These are phyloP conservation scores for Globisporangium apiculatum DNA, from an alignment of 352 stramenopile genomes.

Conservation along the genomic window DNA sequence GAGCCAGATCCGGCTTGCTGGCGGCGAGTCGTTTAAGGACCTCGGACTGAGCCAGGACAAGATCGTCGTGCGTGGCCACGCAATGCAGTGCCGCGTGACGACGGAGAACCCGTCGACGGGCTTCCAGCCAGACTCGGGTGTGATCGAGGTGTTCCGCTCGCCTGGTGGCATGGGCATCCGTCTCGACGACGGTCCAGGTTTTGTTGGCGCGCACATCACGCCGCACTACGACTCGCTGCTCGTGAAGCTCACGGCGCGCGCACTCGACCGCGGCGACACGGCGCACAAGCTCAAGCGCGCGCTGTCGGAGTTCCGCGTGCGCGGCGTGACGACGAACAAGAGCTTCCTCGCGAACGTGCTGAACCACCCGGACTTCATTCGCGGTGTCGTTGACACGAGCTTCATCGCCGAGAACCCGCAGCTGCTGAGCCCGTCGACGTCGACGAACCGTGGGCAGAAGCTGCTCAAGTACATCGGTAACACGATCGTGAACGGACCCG, in stretches of 20 bases:
- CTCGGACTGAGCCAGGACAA: conserved; percentile 93
- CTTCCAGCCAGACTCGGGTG: conserved; percentile 95
- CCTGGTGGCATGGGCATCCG: conserved; percentile 95
- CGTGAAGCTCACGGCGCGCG: conserved; percentile 95
- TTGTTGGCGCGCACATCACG: conserved; percentile 95
- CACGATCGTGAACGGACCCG: conserved; percentile 95
- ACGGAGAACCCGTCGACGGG: conserved; percentile 93
- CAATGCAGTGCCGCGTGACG: conserved; percentile 97
- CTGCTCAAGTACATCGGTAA: conserved; percentile 96
- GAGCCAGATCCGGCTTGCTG: conserved; percentile 93
- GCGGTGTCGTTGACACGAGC: conserved; percentile 91
- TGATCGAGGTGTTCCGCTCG: conserved; percentile 95
- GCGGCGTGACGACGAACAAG: conserved; percentile 94
- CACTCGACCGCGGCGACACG: conserved; percentile 85
- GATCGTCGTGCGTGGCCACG: conserved; percentile 89
- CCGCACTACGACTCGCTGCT: conserved; percentile 97
- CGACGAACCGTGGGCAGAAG: conserved; percentile 93
- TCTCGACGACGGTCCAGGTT: conserved; percentile 94
- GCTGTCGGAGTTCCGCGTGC: conserved; percentile 94
- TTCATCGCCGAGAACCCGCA: conserved; percentile 96
- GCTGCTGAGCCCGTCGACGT: conserved; percentile 81
- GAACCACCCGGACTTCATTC: conserved; percentile 92
- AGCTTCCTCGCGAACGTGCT: conserved; percentile 95
- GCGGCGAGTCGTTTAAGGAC: conserved; percentile 89
- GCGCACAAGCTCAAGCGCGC: conserved; percentile 92